Base-by-base conservation (phyloP, 495 filamentous ascomycete genomes). In the Aspergillus campestris region DNA sequence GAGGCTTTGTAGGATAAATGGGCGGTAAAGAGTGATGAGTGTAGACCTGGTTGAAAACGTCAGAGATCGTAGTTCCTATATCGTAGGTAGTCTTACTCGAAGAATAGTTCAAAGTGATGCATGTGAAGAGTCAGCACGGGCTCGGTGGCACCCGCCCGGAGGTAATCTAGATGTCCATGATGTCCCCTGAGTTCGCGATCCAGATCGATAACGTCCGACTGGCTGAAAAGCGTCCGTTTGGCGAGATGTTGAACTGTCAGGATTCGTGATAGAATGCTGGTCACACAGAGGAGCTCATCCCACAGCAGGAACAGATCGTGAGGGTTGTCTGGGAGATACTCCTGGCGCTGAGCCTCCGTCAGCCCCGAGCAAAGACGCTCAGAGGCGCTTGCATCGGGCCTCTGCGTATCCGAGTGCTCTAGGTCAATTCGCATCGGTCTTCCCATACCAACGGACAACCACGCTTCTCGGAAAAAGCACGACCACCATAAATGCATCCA, bases 321-420 rank as follows among this genome's bases (percentile, higher is more conserved):
- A 70, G 76, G 47, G 65, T 61, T 28, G 70, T 83, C 32, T 53
- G 77, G 7, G 69, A 78, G 27, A 63, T 81, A 1, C 71, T 81
- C 8, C 3, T 27, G 3, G 9, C 24, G 39, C 10, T n/a, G 10
- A 18, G 10, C 8, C 3, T 42, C 39, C 14, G 39, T 18, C 1
- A 42, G n/a, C n/a, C 39, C 39, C 3, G 39, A 18, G 3, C 12
- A 29, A 3, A 42, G 7, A 6, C 24, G 18, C 10, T 42, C 24
- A 2, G 18, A 24, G 18, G 18, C 18, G 18, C 18, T 24, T 24
- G 18, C 18, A 24, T 24, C 18, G 18, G 18, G 18, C 18, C 18
- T 24, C 18, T 24, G 18, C 18, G 31, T 36, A 45, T 24, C 30
- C 14, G 31, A 45, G 32, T 45, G 31, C 11, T 31, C 32, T 13